These are phyloP conservation scores for Jackrogersella minutella DNA, from an alignment of 495 filamentous ascomycete species.

Conservation along the genomic window DNA sequence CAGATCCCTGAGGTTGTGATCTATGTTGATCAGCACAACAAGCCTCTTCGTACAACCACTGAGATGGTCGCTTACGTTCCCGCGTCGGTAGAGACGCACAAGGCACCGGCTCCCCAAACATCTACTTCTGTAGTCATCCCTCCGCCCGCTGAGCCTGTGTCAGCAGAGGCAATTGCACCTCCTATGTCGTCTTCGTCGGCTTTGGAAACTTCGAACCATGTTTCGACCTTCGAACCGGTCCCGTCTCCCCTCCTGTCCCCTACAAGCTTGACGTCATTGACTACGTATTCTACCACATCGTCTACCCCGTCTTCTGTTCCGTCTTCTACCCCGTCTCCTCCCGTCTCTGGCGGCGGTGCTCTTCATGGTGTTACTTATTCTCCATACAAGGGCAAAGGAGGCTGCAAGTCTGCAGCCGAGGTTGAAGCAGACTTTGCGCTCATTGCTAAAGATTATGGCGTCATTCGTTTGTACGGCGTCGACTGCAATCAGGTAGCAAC, in stretches of 20 bases:
- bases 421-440: conserved; percentile 68
- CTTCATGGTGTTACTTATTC: conserved; percentile 73
- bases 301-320: background rate
- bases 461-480: conserved; percentile 80
- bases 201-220: conserved; percentile 7
- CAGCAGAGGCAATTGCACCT: conserved; percentile 6
- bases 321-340: background rate
- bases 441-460: conserved; percentile 59
- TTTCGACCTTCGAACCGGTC: conserved; percentile 25
- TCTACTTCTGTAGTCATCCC: conserved; percentile 17
- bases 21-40: conserved; percentile 70
- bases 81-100: conserved; percentile 11
- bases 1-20: conserved; percentile 62
- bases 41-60: conserved; percentile 54
- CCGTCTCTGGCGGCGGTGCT: conserved; percentile 25
- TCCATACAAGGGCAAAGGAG: conserved; percentile 70
- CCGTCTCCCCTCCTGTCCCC: conserved; percentile 26
- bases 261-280: conserved; percentile 6
- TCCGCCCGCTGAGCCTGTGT: conserved; percentile 20
- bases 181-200: conserved; percentile 4
- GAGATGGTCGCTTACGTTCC: conserved; percentile 44
- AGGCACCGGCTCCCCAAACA: conserved; percentile 14
- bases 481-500: conserved; percentile 76
- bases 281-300: background rate
- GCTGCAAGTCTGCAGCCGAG: conserved; percentile 71